A percentile compares a stretch with the other conserved stretches of the same genome.
phyloP scores from a whole-genome alignment of 768 basidiomycete species.

The Arthromyces matolae region DNA sequence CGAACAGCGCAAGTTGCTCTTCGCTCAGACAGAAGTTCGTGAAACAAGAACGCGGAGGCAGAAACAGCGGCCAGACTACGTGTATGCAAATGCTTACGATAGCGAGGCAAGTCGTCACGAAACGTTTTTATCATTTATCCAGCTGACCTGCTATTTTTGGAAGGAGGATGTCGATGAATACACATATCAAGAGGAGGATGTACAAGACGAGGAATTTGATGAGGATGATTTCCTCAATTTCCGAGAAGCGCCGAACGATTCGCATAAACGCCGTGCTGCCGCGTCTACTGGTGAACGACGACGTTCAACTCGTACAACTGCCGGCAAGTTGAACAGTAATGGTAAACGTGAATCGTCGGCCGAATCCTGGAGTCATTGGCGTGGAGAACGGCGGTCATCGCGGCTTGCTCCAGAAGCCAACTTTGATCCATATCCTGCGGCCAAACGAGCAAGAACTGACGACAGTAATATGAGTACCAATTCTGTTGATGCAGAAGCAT shows the following conservation, averaged over 20 bases:
- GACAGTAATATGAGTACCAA: slow-evolving; percentile 63
- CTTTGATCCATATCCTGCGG: slow-evolving; percentile 45
- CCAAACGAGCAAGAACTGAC: slow-evolving; percentile 76
- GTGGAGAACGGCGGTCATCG: slow-evolving; percentile 70
- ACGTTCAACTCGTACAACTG: slow-evolving; percentile 51
- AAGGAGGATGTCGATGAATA: slow-evolving; percentile 68
- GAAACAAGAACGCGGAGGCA: slow-evolving; percentile 75
- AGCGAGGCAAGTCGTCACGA: slow-evolving; percentile 54
- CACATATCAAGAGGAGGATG: slow-evolving; percentile 58
- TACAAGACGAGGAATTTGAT: slow-evolving; percentile 60
- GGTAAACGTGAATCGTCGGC: slow-evolving; percentile 52
- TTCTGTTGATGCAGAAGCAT: slow-evolving; percentile 39
- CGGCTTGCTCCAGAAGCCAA: slow-evolving; percentile 58
- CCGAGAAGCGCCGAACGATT: slow-evolving; percentile 42
- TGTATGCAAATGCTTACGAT: slow-evolving; percentile 62
- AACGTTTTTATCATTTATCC: slow-evolving; percentile 15
- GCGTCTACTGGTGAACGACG: slow-evolving; percentile 34
- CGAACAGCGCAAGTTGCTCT: slow-evolving; percentile 58
- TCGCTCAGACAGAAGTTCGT: slow-evolving; percentile 75
- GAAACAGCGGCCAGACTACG: slow-evolving; percentile 76
- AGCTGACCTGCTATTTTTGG: slow-evolving; percentile 31
- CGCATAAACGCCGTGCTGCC: slow-evolving; percentile 32
- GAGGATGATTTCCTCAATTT: slow-evolving; percentile 48
- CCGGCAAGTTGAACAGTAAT: slow-evolving; percentile 42
- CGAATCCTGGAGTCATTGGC: slow-evolving; percentile 59